phyloP scores from a whole-genome alignment of 768 basidiomycete genomes.

The Psilocybe subaeruginosa region DNA sequence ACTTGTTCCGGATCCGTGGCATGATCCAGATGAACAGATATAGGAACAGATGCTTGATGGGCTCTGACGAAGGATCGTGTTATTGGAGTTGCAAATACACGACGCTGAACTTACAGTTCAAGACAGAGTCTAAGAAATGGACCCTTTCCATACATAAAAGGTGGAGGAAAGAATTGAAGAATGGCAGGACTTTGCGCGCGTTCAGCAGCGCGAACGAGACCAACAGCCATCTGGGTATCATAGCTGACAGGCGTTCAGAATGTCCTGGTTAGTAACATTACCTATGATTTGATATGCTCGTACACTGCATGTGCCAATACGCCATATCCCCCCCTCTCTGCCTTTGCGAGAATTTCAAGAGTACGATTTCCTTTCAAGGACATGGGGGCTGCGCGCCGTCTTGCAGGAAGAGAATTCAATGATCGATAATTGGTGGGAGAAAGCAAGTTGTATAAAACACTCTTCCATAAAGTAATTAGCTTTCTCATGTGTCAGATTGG shows the following conservation, averaged over 20 bases:
- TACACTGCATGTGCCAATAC: conserved; percentile 45
- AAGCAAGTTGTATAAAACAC: too few relatives aligned
- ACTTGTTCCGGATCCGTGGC: conserved; percentile 49
- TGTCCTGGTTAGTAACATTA: neutral
- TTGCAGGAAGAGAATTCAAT: too few relatives aligned
- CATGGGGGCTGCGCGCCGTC: too few relatives aligned
- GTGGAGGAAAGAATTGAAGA: conserved; percentile 47
- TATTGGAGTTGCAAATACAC: neutral
- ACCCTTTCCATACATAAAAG: conserved; percentile 46
- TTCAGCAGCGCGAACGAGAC: conserved; percentile 49
- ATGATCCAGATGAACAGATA: conserved; percentile 52
- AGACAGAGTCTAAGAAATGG: conserved; percentile 49
- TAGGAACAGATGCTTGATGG: conserved; percentile 47
- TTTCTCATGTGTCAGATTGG: too few relatives aligned
- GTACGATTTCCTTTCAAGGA: conserved; percentile 36
- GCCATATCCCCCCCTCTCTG: conserved; percentile 45
- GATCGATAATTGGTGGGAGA: too few relatives aligned
- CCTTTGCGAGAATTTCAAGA: conserved; percentile 41
- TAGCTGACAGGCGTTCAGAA: conserved; percentile 31
- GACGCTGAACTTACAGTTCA: conserved; percentile 31
- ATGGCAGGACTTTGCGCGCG: conserved; percentile 48
- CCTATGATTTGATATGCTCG: neutral
- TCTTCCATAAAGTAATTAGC: too few relatives aligned
- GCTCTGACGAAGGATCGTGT: conserved; percentile 28
- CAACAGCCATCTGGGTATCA: conserved; percentile 47